These are phyloP conservation scores for Turnera subulata DNA, from an alignment of 345 rosid species.

Conservation along the genomic window DNA sequence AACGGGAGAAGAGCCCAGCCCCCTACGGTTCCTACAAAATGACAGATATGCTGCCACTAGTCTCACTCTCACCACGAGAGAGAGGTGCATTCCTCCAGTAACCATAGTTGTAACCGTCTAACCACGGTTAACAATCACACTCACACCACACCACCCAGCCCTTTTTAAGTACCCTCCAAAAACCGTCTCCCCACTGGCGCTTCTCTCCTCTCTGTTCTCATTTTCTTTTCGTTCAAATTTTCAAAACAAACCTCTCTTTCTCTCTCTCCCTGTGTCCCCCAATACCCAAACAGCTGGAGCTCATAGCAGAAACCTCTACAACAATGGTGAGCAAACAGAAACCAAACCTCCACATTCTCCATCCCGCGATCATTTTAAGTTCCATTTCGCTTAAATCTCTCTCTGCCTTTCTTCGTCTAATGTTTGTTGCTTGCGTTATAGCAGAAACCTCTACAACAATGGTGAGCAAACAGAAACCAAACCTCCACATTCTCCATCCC, in stretches of 20 bases:
- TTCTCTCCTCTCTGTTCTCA: background rate
- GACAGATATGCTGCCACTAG: too few species aligned
- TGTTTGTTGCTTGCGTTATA: background rate
- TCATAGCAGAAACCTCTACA: conserved; percentile 8
- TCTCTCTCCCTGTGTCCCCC: conserved; percentile 2
- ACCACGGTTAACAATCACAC: conserved; percentile 14
- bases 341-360: conserved; percentile 2
- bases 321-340: conserved; percentile 48
- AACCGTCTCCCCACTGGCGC: conserved; percentile 25
- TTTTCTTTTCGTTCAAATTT: conserved; percentile 26
- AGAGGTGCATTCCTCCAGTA: too few species aligned
- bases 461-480: conserved; percentile 36
- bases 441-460: conserved; percentile 27
- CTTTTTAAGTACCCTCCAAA: conserved; percentile 14
- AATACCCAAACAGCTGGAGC: background rate
- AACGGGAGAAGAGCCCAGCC: too few species aligned
- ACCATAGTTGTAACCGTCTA: conserved; percentile 3
- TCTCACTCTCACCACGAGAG: too few species aligned
- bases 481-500: conserved; percentile 9
- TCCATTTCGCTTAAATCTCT: conserved; percentile 5
- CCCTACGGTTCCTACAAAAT: too few species aligned
- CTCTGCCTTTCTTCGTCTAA: background rate
- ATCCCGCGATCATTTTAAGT: conserved; percentile 4
- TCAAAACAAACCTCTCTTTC: conserved; percentile 16
- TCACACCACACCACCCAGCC: background rate